A percentile compares a stretch with the other conserved stretches of the same genome.
These are phyloP conservation scores for Cardamine chenopodiifolia DNA, from an alignment of 345 rosid species.

Conservation along the genomic window DNA sequence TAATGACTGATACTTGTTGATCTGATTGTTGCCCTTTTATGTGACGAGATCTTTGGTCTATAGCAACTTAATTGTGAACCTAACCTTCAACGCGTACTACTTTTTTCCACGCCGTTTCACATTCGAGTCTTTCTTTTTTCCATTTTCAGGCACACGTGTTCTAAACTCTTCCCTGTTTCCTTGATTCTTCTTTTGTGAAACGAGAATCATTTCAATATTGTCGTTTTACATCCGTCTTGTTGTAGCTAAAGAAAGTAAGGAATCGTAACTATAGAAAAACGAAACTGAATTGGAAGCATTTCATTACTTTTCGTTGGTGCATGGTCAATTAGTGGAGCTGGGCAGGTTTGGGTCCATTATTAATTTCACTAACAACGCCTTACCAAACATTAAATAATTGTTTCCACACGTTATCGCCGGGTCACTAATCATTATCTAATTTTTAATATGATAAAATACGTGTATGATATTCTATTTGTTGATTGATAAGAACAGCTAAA, in stretches of 20 bases:
- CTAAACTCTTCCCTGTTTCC: conserved; percentile 14
- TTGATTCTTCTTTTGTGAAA: neutral
- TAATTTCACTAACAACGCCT: neutral
- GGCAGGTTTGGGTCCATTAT: conserved; percentile 9
- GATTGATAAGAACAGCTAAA: conserved; percentile 11
- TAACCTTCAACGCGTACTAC: conserved; percentile 32
- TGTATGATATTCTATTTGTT: conserved; percentile 5
- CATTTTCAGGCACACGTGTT: conserved; percentile 34
- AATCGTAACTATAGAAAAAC: neutral
- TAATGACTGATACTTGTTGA: neutral
- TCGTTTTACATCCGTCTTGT: conserved; percentile 1
- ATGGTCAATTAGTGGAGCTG: conserved; percentile 13
- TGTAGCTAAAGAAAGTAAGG: neutral
- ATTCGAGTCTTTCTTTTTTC: neutral
- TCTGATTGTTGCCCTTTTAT: neutral
- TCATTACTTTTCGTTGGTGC: conserved; percentile 2
- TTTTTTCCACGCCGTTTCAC: neutral
- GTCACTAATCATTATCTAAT: neutral
- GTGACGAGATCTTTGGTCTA: conserved; percentile 8
- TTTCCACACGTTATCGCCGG: neutral
- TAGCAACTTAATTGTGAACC: neutral
- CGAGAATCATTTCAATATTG: neutral
- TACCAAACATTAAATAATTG: neutral
- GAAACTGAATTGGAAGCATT: neutral
- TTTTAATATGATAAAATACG: neutral